Evolutionary conservation across 768 basidiomycete genomes (phyloP).

Genomic region (Dioszegia crocea): DNA sequence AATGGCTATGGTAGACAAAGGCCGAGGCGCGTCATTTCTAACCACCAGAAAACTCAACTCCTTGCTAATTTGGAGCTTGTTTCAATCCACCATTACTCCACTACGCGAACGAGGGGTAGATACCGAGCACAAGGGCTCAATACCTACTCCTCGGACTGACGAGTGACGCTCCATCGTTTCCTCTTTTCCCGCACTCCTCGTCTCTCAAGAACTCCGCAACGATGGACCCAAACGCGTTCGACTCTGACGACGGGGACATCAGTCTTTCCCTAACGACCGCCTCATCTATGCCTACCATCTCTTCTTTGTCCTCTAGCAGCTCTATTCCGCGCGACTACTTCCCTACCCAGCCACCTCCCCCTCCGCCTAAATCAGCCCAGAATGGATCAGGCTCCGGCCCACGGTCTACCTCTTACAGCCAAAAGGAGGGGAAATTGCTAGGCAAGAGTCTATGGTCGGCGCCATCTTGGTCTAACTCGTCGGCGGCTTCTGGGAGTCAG

Average conservation of each 20-base stretch:
- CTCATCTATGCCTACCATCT: slow-evolving; percentile 1
- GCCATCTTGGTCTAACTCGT: not conserved
- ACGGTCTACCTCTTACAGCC: not conserved
- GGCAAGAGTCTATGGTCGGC: not conserved
- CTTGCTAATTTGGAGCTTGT: too few species aligned
- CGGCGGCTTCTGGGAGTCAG: not conserved
- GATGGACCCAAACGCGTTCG: slow-evolving; percentile 2
- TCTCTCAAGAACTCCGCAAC: not conserved
- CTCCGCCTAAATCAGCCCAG: not conserved
- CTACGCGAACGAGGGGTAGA: too few species aligned
- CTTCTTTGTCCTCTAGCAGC: not conserved
- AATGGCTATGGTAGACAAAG: too few species aligned
- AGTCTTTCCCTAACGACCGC: slow-evolving; percentile 13
- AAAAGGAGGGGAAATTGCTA: not conserved
- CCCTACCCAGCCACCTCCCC: not conserved
- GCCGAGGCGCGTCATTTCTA: too few species aligned
- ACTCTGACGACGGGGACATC: slow-evolving; percentile 21
- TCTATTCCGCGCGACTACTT: not conserved
- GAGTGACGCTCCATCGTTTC: too few species aligned
- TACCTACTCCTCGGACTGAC: too few species aligned
- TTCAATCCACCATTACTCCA: too few species aligned
- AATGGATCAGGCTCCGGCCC: not conserved
- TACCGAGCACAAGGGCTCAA: too few species aligned
- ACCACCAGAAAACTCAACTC: too few species aligned
- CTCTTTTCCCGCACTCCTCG: not conserved